A percentile compares a stretch with the other conserved stretches of the same genome.
Conservation (phyloP, 345 rosid species). For the Limnanthes douglasii region DNA sequence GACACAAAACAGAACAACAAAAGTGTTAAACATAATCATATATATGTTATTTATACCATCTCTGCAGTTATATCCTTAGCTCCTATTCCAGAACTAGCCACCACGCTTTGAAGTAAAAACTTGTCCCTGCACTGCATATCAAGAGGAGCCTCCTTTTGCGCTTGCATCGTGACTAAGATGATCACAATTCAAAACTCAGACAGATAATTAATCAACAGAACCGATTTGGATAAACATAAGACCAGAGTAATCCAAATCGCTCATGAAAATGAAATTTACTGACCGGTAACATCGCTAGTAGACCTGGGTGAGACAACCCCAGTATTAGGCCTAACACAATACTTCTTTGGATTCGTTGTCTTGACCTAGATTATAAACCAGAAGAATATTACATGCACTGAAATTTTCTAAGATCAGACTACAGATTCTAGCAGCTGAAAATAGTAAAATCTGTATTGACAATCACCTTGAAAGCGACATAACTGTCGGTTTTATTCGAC, state of each 20-base stretch:
- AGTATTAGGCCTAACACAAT: slow-evolving; percentile 71
- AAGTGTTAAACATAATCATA: background rate
- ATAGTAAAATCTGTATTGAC: background rate
- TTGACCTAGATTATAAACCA: slow-evolving; percentile 32
- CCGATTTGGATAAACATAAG: background rate
- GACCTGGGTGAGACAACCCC: slow-evolving; percentile 70
- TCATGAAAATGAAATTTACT: background rate
- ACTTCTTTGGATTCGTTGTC: slow-evolving; percentile 91
- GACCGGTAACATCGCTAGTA: slow-evolving; percentile 63
- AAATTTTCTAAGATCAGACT: slow-evolving; percentile 1
- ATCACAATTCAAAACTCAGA: slow-evolving; percentile 1
- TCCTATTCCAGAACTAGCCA: slow-evolving; percentile 36
- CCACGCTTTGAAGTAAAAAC: slow-evolving; percentile 67
- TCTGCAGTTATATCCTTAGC: slow-evolving; percentile 53
- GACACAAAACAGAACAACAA: slow-evolving; percentile 3
- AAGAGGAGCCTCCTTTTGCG: slow-evolving; percentile 61
- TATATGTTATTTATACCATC: slow-evolving; percentile 26
- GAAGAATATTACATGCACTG: slow-evolving; percentile 5
- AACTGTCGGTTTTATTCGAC: slow-evolving; percentile 43
- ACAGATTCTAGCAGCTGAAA: background rate
- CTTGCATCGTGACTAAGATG: slow-evolving; percentile 79
- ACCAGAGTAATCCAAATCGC: slow-evolving; percentile 1
- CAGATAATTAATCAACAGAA: background rate
- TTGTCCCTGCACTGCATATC: slow-evolving; percentile 92
- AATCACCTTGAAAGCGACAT: slow-evolving; percentile 72